Conservation (phyloP, 352 stramenopile species). For the Phytophthora uliginosa region DNA sequence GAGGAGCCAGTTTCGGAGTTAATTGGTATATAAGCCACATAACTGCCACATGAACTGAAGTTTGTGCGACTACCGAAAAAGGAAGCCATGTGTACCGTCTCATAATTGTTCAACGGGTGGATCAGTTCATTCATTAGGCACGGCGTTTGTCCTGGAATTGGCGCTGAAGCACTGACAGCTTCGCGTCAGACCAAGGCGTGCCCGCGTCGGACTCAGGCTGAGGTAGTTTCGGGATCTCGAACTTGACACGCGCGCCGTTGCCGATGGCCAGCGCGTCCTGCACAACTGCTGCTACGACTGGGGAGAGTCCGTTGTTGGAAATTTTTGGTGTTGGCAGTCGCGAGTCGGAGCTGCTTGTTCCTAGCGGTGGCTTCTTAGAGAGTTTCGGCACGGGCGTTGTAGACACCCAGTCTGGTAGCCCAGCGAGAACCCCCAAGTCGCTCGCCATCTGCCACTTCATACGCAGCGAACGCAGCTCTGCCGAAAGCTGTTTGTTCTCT, state of each 20-base stretch:
- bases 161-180: conserved; percentile 55
- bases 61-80: conserved; percentile 11
- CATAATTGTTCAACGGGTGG: not conserved
- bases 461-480: conserved; percentile 67
- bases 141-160: conserved; percentile 41
- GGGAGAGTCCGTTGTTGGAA: conserved; percentile 40
- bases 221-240: conserved; percentile 84
- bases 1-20: conserved; percentile 23
- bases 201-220: conserved; percentile 66
- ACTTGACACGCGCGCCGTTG: conserved; percentile 49
- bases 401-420: conserved; percentile 61
- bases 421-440: conserved; percentile 54
- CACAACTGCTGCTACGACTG: conserved; percentile 31
- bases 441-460: conserved; percentile 86
- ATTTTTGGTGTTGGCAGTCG: conserved; percentile 38
- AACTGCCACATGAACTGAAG: conserved; percentile 12
- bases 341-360: conserved; percentile 63
- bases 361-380: conserved; percentile 55
- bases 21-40: conserved; percentile 3
- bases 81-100: conserved; percentile 17
- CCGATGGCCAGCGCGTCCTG: conserved; percentile 42
- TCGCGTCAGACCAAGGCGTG: conserved; percentile 82
- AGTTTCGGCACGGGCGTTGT: conserved; percentile 25
- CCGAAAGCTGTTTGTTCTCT: conserved; percentile 79
- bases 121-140: conserved; percentile 10